A percentile compares a stretch with the other conserved stretches of the same genome.
Evolutionary conservation across 495 filamentous ascomycete genomes (phyloP).

Genomic region (Umbilicaria muhlenbergii): DNA sequence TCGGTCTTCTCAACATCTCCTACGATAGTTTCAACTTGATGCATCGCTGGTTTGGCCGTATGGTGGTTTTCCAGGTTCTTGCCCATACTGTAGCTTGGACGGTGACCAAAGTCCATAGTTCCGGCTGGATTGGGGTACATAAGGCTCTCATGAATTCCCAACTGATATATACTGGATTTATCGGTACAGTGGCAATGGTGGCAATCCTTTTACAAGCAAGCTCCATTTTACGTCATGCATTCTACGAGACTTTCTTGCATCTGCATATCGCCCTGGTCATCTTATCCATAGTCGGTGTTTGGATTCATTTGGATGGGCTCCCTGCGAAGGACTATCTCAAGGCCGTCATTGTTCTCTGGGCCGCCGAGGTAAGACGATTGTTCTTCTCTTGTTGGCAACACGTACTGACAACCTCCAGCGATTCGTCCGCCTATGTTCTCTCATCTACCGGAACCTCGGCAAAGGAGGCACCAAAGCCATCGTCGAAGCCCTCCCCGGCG

Average conservation of each 20-base stretch:
- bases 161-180: slow-evolving; percentile 42
- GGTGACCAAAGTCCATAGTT: slow-evolving; percentile 24
- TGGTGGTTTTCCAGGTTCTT: slow-evolving; percentile 49
- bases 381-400: neutral
- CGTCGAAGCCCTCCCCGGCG: slow-evolving; percentile 65
- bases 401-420: slow-evolving; percentile 22
- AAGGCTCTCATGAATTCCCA: slow-evolving; percentile 28
- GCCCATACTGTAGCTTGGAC: slow-evolving; percentile 50
- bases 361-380: slow-evolving; percentile 36
- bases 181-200: slow-evolving; percentile 39
- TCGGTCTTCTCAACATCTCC: slow-evolving; percentile 45
- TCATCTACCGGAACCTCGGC: slow-evolving; percentile 57
- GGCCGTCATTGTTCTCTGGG: slow-evolving; percentile 58
- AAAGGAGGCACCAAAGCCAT: slow-evolving; percentile 49
- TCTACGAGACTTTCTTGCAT: slow-evolving; percentile 88
- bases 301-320: slow-evolving; percentile 54
- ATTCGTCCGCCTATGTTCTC: slow-evolving; percentile 44
- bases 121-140: slow-evolving; percentile 45
- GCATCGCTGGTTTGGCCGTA: slow-evolving; percentile 65
- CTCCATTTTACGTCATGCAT: slow-evolving; percentile 74
- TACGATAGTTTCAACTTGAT: slow-evolving; percentile 70
- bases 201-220: slow-evolving; percentile 43
- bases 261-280: slow-evolving; percentile 59
- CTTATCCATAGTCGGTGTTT: slow-evolving; percentile 45
- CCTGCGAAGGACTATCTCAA: slow-evolving; percentile 52